Conservation (phyloP, 192 early-diverging fungal genomes). For the Coemansia sp. region DNA sequence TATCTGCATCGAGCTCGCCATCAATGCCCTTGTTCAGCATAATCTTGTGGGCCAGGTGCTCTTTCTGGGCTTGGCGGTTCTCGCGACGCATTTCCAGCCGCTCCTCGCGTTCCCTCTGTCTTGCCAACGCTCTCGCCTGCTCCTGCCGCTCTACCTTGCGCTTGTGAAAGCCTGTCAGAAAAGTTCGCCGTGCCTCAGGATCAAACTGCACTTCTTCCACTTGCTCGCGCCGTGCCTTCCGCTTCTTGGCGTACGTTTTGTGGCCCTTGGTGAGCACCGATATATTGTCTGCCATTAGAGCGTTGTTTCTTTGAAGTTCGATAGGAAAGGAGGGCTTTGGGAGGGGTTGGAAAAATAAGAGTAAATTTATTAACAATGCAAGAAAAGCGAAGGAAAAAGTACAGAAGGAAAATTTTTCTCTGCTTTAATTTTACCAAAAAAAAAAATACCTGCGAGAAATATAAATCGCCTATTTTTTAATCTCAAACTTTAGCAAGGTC, state of each 20-base stretch:
- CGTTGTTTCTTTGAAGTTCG: background rate
- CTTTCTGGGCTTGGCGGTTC: constrained; percentile 58
- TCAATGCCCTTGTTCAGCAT: constrained; percentile 34
- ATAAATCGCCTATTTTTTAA: too few relatives aligned
- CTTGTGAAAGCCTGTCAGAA: constrained; percentile 77
- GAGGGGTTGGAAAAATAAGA: constrained; percentile 7
- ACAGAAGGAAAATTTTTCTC: background rate
- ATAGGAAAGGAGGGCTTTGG: background rate
- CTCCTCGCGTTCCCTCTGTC: constrained; percentile 60
- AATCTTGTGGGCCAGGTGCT: constrained; percentile 57
- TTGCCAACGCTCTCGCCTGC: constrained; percentile 52
- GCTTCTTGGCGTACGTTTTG: constrained; percentile 69
- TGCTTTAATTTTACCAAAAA: background rate
- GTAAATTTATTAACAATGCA: background rate
- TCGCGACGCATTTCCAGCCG: constrained; percentile 53
- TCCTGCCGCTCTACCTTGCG: constrained; percentile 70
- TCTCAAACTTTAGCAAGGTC: too few relatives aligned
- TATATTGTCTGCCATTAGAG: constrained; percentile 54
- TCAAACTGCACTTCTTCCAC: constrained; percentile 68
- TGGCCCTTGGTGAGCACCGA: constrained; percentile 60
- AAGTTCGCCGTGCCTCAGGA: constrained; percentile 63
- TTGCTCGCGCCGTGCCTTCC: constrained; percentile 62
- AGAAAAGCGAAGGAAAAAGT: background rate
- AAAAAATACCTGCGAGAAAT: background rate
- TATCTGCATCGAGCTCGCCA: constrained; percentile 28